Evolutionary conservation across 2,329 filamentous ascomycete genomes (phyloP).

Genomic region (Trichoderma semiorbis): DNA sequence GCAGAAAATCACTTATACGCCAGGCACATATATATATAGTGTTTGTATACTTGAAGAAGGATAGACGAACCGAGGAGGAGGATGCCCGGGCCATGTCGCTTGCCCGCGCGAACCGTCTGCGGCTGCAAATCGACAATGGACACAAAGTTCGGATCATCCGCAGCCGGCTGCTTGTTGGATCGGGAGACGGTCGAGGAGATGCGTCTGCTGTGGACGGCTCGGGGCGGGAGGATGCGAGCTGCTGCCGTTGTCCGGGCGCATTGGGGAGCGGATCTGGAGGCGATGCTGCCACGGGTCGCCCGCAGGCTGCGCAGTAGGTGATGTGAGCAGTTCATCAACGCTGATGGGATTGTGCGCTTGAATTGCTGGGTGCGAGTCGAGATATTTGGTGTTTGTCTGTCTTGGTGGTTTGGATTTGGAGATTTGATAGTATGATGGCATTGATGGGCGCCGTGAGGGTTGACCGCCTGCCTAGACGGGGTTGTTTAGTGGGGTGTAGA

Average conservation of each 20-base stretch:
- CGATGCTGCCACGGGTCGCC: neutral
- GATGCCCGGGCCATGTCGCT: constrained; percentile 73
- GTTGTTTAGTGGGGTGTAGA: neutral
- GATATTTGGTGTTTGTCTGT: neutral
- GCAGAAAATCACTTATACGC: neutral
- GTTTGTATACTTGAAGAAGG: neutral
- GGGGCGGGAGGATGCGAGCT: constrained; percentile 1
- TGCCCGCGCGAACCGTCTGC: constrained; percentile 70
- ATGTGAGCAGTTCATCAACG: constrained; percentile 29
- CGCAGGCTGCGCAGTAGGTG: constrained; percentile 28
- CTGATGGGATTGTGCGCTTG: neutral
- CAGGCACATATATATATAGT: neutral
- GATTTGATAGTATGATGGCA: neutral
- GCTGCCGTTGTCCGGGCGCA: constrained; percentile 2
- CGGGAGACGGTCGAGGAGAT: constrained; percentile 22
- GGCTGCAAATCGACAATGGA: constrained; percentile 87
- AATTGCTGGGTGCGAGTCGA: neutral
- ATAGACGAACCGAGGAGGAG: constrained; percentile 63
- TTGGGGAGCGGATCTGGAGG: neutral
- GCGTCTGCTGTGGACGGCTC: constrained; percentile 2
- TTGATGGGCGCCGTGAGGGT: neutral
- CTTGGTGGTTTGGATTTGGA: neutral
- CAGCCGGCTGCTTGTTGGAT: constrained; percentile 45
- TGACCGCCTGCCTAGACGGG: constrained; percentile 22
- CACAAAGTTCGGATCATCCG: constrained; percentile 74